phyloP scores from a whole-genome alignment of 495 filamentous ascomycete species.

The Xylaria scruposa region DNA sequence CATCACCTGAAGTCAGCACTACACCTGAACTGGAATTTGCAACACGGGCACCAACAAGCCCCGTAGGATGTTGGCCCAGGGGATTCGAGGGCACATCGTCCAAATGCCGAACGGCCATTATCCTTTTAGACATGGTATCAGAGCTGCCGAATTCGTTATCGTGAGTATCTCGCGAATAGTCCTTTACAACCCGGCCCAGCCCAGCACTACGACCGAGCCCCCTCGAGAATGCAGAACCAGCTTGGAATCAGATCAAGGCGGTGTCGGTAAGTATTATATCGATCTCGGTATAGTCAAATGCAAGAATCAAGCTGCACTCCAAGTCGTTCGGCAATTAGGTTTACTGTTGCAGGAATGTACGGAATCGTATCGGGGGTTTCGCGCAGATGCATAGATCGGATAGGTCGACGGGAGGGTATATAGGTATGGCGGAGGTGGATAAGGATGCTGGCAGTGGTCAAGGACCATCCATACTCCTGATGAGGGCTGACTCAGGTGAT shows the following conservation, averaged over 20 bases:
- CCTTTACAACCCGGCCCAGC: neutral
- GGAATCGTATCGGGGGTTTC: slow-evolving; percentile 2
- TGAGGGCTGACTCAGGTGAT: slow-evolving; percentile 7
- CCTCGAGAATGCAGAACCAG: neutral
- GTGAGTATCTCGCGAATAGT: neutral
- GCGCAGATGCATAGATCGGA: slow-evolving; percentile 14
- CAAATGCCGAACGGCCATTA: slow-evolving; percentile 8
- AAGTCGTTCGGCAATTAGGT: neutral
- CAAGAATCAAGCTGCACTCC: neutral
- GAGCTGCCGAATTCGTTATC: neutral
- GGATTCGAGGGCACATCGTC: slow-evolving; percentile 9
- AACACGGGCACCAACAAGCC: neutral
- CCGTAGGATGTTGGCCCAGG: slow-evolving; percentile 5
- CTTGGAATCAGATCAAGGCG: neutral
- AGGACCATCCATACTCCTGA: slow-evolving; percentile 27
- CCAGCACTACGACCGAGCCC: neutral
- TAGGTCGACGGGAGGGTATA: neutral
- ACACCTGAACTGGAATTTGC: slow-evolving; percentile 19
- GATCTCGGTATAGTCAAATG: neutral
- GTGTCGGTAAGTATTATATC: neutral
- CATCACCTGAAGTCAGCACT: slow-evolving; percentile 16
- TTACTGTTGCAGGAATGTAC: neutral
- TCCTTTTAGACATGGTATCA: slow-evolving; percentile 13
- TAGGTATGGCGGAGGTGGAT: slow-evolving; percentile 2
- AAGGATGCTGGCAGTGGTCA: slow-evolving; percentile 9